These are phyloP conservation scores for Pseudopyricularia cyperi DNA, from an alignment of 2,329 filamentous ascomycete species.

Conservation along the genomic window DNA sequence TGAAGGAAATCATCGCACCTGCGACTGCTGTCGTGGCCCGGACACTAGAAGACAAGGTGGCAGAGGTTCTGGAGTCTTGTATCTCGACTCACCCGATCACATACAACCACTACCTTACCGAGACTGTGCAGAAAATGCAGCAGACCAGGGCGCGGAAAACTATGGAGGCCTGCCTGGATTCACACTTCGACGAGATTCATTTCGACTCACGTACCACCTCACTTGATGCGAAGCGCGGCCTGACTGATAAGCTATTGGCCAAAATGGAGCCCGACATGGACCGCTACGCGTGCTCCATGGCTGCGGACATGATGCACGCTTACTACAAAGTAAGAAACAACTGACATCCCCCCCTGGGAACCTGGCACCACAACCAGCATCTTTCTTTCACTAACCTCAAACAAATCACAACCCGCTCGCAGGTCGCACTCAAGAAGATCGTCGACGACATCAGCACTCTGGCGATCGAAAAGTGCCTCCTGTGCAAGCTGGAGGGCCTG, in stretches of 20 bases:
- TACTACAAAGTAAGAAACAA: constrained; percentile 30
- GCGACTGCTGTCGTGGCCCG: constrained; percentile 9
- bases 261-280: constrained; percentile 19
- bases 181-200: neutral
- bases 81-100: constrained; percentile 21
- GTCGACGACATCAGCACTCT: constrained; percentile 13
- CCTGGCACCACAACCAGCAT: no score
- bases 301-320: constrained; percentile 25
- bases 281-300: constrained; percentile 20
- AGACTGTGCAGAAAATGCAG: constrained; percentile 18
- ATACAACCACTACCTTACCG: constrained; percentile 22
- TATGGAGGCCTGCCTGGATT: neutral
- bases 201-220: neutral
- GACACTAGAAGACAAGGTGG: constrained; percentile 10
- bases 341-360: no score
- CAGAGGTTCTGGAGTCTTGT: constrained; percentile 15
- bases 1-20: constrained; percentile 7
- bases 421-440: constrained; percentile 14
- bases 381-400: no score
- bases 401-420: no score
- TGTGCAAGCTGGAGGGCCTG: constrained; percentile 8
- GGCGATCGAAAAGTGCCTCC: constrained; percentile 12
- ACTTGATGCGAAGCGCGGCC: neutral
- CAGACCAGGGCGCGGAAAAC: neutral
- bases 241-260: neutral